Conservation (phyloP, 768 basidiomycete genomes). For the Pulveroboletus sp. region DNA sequence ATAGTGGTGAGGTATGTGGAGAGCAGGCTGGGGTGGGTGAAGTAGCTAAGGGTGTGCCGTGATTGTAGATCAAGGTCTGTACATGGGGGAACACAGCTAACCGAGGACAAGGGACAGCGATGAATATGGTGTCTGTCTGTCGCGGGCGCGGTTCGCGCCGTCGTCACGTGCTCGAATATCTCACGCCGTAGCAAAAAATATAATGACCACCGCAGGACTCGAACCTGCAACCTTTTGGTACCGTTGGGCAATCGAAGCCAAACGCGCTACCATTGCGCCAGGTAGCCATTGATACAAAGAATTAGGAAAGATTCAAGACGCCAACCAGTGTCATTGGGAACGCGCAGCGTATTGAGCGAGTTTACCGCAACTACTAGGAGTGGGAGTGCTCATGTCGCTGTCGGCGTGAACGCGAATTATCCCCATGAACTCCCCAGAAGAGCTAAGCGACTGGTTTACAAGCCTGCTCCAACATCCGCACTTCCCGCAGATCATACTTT, state of each 20-base stretch:
- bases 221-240: constrained; percentile 96
- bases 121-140: background rate
- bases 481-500: constrained; percentile 55
- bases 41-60: background rate
- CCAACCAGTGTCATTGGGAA: no score
- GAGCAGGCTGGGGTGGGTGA: background rate
- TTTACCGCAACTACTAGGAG: constrained; percentile 17
- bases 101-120: background rate
- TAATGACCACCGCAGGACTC: constrained; percentile 87
- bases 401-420: constrained; percentile 21
- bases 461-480: constrained; percentile 35
- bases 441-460: constrained; percentile 36
- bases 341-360: constrained; percentile 15
- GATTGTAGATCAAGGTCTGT: background rate
- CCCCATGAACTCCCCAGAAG: constrained; percentile 45
- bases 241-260: constrained; percentile 78
- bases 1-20: constrained; percentile 14
- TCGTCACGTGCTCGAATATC: constrained; percentile 20
- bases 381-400: constrained; percentile 26
- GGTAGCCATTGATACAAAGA: constrained; percentile 45
- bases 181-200: background rate
- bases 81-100: background rate
- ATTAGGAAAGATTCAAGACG: no score
- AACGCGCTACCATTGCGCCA: constrained; percentile 95
- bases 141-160: constrained; percentile 11